Evolutionary conservation across 1,284 basidiomycete species (phyloP).

Genomic region (Apiotrichum porosum): DNA sequence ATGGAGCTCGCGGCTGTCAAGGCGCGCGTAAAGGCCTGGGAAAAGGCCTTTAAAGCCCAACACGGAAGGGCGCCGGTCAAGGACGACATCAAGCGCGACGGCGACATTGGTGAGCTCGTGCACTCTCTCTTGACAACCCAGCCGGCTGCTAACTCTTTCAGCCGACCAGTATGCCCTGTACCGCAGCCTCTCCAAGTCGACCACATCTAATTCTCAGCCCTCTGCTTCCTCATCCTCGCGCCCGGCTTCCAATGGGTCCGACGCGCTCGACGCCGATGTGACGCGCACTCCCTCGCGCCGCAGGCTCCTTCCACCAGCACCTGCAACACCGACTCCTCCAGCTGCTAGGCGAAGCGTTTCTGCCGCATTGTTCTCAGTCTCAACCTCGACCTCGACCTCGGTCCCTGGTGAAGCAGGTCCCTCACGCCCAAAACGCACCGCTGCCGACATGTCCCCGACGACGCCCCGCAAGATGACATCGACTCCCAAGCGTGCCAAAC

Average conservation of each 20-base stretch:
- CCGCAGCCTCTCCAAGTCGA: constrained; percentile 63
- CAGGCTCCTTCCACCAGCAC: neutral
- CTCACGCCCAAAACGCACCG: neutral
- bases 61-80: constrained; percentile 64
- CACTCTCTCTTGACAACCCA: too few species aligned
- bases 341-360: neutral
- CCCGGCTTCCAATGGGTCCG: neutral
- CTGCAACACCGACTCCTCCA: constrained; percentile 16
- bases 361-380: neutral
- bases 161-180: constrained; percentile 77
- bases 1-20: constrained; percentile 53
- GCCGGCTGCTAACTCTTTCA: too few species aligned
- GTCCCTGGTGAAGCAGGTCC: constrained; percentile 15
- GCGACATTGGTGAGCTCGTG: constrained; percentile 59
- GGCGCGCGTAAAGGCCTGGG: constrained; percentile 76
- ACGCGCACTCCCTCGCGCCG: neutral
- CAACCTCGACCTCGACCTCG: neutral
- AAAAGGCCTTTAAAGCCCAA: constrained; percentile 62
- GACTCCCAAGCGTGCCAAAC: constrained; percentile 3
- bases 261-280: neutral
- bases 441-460: too few species aligned
- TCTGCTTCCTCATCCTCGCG: neutral
- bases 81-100: constrained; percentile 68
- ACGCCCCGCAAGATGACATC: neutral
- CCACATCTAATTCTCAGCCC: neutral